Percentiles rank a stretch among this genome's conserved stretches.
Conservation (phyloP, 177 flowering plant genomes). For the Vitis hybrid region DNA sequence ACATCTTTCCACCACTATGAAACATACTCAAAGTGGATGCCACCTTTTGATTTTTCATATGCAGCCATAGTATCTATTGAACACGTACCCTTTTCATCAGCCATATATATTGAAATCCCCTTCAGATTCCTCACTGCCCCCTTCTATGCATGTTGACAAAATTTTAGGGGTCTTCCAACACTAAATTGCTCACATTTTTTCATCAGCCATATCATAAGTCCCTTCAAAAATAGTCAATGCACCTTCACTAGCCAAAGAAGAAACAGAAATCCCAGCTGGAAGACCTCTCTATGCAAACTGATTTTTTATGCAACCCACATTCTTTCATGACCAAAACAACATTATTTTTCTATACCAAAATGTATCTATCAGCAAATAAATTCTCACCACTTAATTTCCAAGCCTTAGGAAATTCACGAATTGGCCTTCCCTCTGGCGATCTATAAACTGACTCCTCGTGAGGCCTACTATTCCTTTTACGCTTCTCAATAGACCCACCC, state of each 20-base stretch:
- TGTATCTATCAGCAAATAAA: constrained; percentile 32
- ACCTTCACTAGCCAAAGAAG: constrained; percentile 21
- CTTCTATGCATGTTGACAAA: constrained; percentile 5
- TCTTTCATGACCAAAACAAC: constrained; percentile 6
- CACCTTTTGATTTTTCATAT: background rate
- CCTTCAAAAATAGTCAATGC: constrained; percentile 18
- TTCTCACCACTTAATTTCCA: constrained; percentile 37
- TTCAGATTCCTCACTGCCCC: constrained; percentile 11
- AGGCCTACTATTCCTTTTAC: constrained; percentile 41
- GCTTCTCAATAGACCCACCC: constrained; percentile 67
- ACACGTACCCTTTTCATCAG: constrained; percentile 15
- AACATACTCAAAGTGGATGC: no score
- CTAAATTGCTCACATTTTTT: constrained; percentile 17
- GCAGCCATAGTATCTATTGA: constrained; percentile 4
- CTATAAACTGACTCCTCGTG: constrained; percentile 51
- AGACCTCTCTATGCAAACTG: constrained; percentile 10
- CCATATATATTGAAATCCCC: constrained; percentile 14
- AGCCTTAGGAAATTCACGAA: constrained; percentile 60
- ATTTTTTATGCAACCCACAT: constrained; percentile 8
- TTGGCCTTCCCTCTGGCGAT: constrained; percentile 52
- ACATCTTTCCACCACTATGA: no score
- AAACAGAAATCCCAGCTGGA: constrained; percentile 17
- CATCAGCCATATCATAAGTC: constrained; percentile 9
- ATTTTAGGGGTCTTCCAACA: no score
- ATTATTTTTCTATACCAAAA: constrained; percentile 21